Conservation (phyloP, 2,329 filamentous ascomycete genomes). For the Apiospora sp. region DNA sequence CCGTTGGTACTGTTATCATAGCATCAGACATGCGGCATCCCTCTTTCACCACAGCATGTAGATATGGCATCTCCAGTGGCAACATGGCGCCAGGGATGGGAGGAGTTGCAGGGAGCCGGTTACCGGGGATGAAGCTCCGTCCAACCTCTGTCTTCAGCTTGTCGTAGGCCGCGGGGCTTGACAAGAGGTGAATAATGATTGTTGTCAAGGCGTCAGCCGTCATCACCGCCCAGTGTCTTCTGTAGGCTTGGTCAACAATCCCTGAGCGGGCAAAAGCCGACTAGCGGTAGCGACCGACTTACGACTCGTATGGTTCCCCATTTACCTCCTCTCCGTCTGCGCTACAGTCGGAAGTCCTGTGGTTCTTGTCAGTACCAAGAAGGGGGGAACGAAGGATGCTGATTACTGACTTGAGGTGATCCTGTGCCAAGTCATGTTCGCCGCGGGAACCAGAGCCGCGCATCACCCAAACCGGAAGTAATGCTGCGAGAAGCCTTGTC, state of each 20-base stretch:
- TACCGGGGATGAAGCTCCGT: slow-evolving; percentile 48
- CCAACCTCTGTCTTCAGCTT: slow-evolving; percentile 36
- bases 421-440: neutral
- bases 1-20: slow-evolving; percentile 32
- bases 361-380: neutral
- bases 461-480: neutral
- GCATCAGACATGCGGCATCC: slow-evolving; percentile 48
- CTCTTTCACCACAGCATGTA: slow-evolving; percentile 50
- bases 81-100: slow-evolving; percentile 41
- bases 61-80: slow-evolving; percentile 41
- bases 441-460: no score
- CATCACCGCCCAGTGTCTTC: slow-evolving; percentile 58
- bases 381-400: neutral
- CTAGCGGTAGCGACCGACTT: neutral
- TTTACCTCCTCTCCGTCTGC: slow-evolving; percentile 27
- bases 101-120: neutral
- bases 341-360: neutral
- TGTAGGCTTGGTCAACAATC: slow-evolving; percentile 23
- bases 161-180: slow-evolving; percentile 43
- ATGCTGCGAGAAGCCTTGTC: neutral
- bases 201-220: slow-evolving; percentile 57
- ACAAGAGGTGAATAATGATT: slow-evolving; percentile 55
- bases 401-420: neutral
- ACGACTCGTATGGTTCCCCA: slow-evolving; percentile 33
- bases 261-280: neutral